Evolutionary conservation across 352 stramenopile genomes (phyloP).

Genomic region (Phytophthora europaea): DNA sequence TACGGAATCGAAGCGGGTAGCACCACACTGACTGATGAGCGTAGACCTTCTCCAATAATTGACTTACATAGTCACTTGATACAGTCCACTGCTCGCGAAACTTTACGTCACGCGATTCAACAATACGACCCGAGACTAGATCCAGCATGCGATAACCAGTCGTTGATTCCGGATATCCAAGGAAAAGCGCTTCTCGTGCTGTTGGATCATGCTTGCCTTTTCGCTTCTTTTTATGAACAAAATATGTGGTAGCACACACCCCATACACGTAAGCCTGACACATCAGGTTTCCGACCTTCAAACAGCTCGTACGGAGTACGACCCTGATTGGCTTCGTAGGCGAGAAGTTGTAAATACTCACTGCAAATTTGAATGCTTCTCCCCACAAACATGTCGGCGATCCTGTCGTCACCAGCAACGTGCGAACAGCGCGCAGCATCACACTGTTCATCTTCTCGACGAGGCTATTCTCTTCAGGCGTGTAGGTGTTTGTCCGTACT

Average conservation of each 20-base stretch:
- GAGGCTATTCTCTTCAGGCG: not conserved
- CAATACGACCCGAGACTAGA: not conserved
- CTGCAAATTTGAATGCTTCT: conserved; percentile 6
- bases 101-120: not conserved
- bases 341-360: conserved; percentile 5
- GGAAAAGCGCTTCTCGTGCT: not conserved
- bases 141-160: not conserved
- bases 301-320: not conserved
- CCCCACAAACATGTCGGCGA: conserved; percentile 8
- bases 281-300: not conserved
- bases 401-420: conserved; percentile 4
- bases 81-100: not conserved
- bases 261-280: not conserved
- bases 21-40: not conserved
- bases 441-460: not conserved
- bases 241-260: not conserved
- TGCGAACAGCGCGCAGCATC: conserved; percentile 2
- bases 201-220: not conserved
- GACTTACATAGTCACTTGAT: not conserved
- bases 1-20: not conserved
- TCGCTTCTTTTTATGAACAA: not conserved
- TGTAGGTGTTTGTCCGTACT: conserved; percentile 8
- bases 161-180: not conserved
- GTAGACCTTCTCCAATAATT: not conserved
- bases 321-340: conserved; percentile 8